These are phyloP conservation scores for Phytophthora pistaciae DNA, from an alignment of 352 stramenopile species.

Conservation along the genomic window DNA sequence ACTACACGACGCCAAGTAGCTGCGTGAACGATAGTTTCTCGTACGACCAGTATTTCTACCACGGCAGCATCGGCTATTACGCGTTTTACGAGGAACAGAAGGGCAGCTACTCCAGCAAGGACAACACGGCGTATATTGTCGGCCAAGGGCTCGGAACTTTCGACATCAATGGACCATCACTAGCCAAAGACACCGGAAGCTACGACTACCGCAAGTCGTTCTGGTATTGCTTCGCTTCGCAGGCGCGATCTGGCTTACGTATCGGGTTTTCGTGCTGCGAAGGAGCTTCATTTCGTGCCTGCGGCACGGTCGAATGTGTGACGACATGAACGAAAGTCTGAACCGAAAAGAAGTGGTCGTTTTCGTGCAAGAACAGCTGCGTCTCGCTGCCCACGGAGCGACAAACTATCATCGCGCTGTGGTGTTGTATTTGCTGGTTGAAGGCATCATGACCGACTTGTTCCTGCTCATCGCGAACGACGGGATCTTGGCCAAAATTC, in stretches of 20 bases:
- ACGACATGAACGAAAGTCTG: constrained; percentile 9
- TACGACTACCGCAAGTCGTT: constrained; percentile 12
- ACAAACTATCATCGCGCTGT: constrained; percentile 17
- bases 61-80: constrained; percentile 5
- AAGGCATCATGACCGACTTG: constrained; percentile 33
- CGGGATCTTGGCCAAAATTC: constrained; percentile 11
- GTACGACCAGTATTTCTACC: constrained; percentile 10
- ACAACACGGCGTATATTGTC: constrained; percentile 20
- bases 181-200: constrained; percentile 12
- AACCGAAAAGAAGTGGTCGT: constrained; percentile 13
- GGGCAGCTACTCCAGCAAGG: constrained; percentile 12
- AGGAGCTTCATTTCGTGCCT: constrained; percentile 7
- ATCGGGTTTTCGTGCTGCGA: constrained; percentile 2
- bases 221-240: constrained; percentile 13
- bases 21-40: constrained; percentile 2
- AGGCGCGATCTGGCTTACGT: constrained; percentile 22
- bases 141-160: constrained; percentile 17
- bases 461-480: constrained; percentile 30
- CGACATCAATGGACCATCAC: constrained; percentile 12
- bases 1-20: constrained; percentile 3
- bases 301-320: constrained; percentile 10
- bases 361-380: constrained; percentile 25
- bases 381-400: constrained; percentile 8
- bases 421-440: constrained; percentile 22
- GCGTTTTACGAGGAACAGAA: constrained; percentile 14